Base-by-base conservation (phyloP, 1,139 yeast genomes). In the Candida sp. region DNA sequence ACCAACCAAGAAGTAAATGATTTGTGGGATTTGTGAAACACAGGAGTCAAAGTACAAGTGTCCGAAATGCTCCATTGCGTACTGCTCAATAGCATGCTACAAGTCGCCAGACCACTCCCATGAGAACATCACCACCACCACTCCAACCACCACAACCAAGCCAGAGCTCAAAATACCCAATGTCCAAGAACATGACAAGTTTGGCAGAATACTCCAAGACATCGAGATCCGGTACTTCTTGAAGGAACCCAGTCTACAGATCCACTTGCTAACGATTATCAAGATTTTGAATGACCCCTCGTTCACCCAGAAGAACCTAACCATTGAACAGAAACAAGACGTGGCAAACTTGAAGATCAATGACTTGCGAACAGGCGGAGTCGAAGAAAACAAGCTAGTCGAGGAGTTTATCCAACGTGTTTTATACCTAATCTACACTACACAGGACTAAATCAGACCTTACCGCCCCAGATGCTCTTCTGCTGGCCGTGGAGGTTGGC, bases 301-400 rank as follows among this genome's bases (percentile, higher is more conserved):
- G n/a, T 41, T 44, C 11, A 35, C 46, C 5, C 37, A 43, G 9
- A 42, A 44, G 23, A 84, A 84, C 55, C 68, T 78, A 2, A 58
- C 65, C 9, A 53, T 81, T 2, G 88, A 82, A 26, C 87, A 84
- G 17, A 68, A 90, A 40, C 59, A 72, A 25, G 84, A 80, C 32
- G 78, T 88, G 7, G 87, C 88, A 5, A 75, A 84, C 52, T 73
- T 83, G 58, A 85, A 86, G 56, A 68, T 88, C 26, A 76, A 82
- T 9, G 84, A 84, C 52, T 72, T 88, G 33, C 68, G 96, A 30
- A 65, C 60, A 6, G 88, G 88, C 2, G 96, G 96, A 0, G 53
- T 72, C 0, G 92, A 88, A 60, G 81, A 79, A 47, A 88, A 88
- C 61, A 83, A 74, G 54, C 67, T 85, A 39, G 81, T 88, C 5